Percentiles rank a stretch among this genome's conserved stretches.
These are phyloP conservation scores for Adiantum capillusveneris DNA, from an alignment of 75 land plant genomes.

Conservation along the genomic window DNA sequence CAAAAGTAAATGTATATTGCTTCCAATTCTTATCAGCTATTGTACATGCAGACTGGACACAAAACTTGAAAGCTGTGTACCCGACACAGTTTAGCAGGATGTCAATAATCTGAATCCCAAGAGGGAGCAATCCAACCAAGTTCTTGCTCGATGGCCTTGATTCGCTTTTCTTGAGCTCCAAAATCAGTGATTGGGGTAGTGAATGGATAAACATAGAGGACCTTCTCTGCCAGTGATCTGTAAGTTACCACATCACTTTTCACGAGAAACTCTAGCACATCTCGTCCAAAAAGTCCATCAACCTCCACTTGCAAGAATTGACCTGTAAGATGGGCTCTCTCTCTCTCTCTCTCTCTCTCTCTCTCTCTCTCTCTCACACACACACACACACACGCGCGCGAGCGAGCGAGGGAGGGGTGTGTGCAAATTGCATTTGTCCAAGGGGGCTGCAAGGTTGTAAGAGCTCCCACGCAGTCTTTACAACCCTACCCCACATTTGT, in stretches of 20 bases:
- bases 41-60: too few relatives aligned
- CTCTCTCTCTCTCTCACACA: not conserved
- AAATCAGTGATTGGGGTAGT: slow-evolving; percentile 84
- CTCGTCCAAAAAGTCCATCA: slow-evolving; percentile 80
- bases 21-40: too few relatives aligned
- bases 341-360: not conserved
- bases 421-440: too few relatives aligned
- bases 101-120: slow-evolving; percentile 32
- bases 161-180: slow-evolving; percentile 65
- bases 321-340: slow-evolving; percentile 27
- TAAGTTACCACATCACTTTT: slow-evolving; percentile 64
- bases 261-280: slow-evolving; percentile 77
- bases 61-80: too few relatives aligned
- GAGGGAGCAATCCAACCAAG: slow-evolving; percentile 74
- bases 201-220: slow-evolving; percentile 74
- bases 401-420: too few relatives aligned
- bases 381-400: not conserved
- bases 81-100: too few relatives aligned
- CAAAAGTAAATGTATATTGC: too few relatives aligned
- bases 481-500: too few relatives aligned
- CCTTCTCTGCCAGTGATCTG: slow-evolving; percentile 73
- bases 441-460: too few relatives aligned
- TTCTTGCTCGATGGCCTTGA: slow-evolving; percentile 43
- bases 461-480: too few relatives aligned
- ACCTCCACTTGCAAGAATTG: slow-evolving; percentile 75